Evolutionary conservation across 768 basidiomycete species (phyloP), one percentile per base, ranked within the genome.

Genomic region (Gautieria morchelliformis): DNA sequence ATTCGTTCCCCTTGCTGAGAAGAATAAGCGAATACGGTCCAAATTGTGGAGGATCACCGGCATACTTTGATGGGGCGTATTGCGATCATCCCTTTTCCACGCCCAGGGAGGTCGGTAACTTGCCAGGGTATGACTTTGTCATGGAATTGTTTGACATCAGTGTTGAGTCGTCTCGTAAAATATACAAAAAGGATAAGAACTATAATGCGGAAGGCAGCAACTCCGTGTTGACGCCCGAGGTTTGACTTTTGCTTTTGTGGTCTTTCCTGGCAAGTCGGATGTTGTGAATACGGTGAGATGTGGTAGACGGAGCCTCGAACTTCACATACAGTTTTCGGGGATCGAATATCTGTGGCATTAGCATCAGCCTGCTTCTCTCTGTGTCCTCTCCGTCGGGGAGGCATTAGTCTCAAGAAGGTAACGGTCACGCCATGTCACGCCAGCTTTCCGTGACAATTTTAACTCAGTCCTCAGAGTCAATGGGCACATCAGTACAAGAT

Each of bases 1-100:
- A 86, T 60, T 1, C 78, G 67, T 62, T 85, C 83, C 51, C 83
- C 83, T 75, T 76, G 82, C 80, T 81, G 58, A 27, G 33, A 37
- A 14, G 10, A 9, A 37, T 37, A 9, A 39, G 37, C 41, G 17
- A 15, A 53, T 35, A 61, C 1, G 11, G 10, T 22, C 41, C n/a
- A 37, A 37, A 37, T 9, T 37, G 35, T 47, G 19, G n/a, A 41
- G 24, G 45, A 10, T 15, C 20, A 19, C 41, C 4, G 20, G 62
- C 67, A 30, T 56, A 78, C 80, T 66, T 74, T 65, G 22, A 83
- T 82, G 64, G 79, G 72, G 40, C 81, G 72, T 5, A 64, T 65
- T 3, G 82, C 82, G 40, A 83, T 58, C 27, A 76, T 67, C 3
- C 81, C 82, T 61, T 78, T 83, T 5, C 82, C 81, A 58, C 70